Conservation (phyloP, 345 rosid genomes). For the Murraya paniculata region DNA sequence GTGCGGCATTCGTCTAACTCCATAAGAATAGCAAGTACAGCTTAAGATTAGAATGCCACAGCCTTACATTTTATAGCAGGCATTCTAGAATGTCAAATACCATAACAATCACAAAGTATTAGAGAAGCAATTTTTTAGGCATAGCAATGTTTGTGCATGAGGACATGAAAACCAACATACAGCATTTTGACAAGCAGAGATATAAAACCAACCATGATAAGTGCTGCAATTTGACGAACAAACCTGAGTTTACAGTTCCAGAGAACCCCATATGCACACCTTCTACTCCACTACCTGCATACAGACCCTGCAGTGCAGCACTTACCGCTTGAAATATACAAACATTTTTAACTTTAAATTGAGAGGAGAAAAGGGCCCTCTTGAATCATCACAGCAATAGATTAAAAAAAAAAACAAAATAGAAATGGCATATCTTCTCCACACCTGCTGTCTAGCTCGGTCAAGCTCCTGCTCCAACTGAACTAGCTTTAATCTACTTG, state of each 20-base stretch:
- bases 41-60: not conserved
- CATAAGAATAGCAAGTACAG: not conserved
- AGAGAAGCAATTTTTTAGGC: not conserved
- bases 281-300: constrained; percentile 52
- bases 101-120: not conserved
- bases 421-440: constrained; percentile 2
- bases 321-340: not conserved
- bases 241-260: constrained; percentile 65
- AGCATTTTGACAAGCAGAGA: constrained; percentile 9
- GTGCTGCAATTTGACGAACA: constrained; percentile 13
- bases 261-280: constrained; percentile 47
- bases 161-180: not conserved
- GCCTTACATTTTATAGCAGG: not conserved
- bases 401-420: not conserved
- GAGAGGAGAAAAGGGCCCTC: not conserved
- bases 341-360: not conserved
- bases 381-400: not conserved
- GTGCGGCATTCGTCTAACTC: not conserved
- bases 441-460: constrained; percentile 77
- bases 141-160: not conserved
- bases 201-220: not conserved
- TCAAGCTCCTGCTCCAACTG: constrained; percentile 88
- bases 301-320: constrained; percentile 51
- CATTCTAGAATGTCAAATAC: not conserved
- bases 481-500: constrained; percentile 77